Percentiles rank a stretch among this genome's conserved stretches.
phyloP scores from a whole-genome alignment of 768 basidiomycete genomes.

The Tricholoma saponaceum region DNA sequence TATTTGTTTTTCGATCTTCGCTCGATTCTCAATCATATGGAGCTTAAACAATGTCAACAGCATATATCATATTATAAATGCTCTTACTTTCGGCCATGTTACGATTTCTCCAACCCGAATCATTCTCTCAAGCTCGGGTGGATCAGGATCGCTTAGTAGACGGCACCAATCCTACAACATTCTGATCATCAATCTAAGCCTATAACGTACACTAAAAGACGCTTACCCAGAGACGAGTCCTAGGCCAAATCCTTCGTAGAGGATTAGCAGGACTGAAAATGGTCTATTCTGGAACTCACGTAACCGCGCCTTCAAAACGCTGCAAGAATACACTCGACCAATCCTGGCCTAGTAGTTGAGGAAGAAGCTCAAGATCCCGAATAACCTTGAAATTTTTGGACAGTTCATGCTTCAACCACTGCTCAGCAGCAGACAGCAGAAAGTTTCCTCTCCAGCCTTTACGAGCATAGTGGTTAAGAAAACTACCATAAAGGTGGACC shows the following conservation, averaged over 20 bases:
- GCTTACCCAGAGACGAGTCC: slow-evolving; percentile 69
- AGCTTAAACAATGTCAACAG: slow-evolving; percentile 41
- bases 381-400: slow-evolving; percentile 99
- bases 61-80: neutral
- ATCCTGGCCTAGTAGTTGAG: slow-evolving; percentile 88
- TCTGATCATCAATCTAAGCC: slow-evolving; percentile 1
- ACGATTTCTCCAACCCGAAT: slow-evolving; percentile 82
- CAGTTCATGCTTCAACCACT: slow-evolving; percentile 92
- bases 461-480: neutral
- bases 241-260: slow-evolving; percentile 69
- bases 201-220: slow-evolving; percentile 1
- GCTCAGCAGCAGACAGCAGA: slow-evolving; percentile 86
- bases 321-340: slow-evolving; percentile 98
- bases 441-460: slow-evolving; percentile 95
- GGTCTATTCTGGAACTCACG: slow-evolving; percentile 47
- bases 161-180: slow-evolving; percentile 72
- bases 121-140: slow-evolving; percentile 79
- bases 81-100: slow-evolving; percentile 91
- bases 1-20: slow-evolving; percentile 80
- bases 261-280: slow-evolving; percentile 22
- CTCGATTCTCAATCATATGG: slow-evolving; percentile 93
- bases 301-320: slow-evolving; percentile 84
- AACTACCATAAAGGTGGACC: neutral
- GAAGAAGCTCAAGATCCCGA: slow-evolving; percentile 91
- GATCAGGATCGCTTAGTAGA: slow-evolving; percentile 82